Percentiles rank a stretch among this genome's conserved stretches.
Conservation (phyloP, 495 filamentous ascomycete species). For the Darksidea phi region DNA sequence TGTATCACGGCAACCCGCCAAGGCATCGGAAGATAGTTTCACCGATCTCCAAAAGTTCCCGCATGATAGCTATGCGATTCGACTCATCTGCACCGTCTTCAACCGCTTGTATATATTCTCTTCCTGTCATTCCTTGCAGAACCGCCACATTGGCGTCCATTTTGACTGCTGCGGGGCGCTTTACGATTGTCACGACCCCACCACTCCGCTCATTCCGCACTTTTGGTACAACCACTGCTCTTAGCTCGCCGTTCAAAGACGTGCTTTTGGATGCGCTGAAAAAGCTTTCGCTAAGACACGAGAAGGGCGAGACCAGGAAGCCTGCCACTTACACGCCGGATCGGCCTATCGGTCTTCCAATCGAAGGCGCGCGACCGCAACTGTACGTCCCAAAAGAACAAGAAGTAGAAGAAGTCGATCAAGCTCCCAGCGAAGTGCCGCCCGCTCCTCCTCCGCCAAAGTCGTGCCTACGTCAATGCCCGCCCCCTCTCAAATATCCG, state of each 20-base stretch:
- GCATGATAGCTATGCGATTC: not conserved
- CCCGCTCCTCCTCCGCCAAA: not conserved
- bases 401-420: too few species aligned
- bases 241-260: not conserved
- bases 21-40: not conserved
- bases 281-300: not conserved
- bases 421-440: not conserved
- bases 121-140: constrained; percentile 4
- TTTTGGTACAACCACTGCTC: constrained; percentile 7
- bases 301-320: too few species aligned
- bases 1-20: not conserved
- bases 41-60: not conserved
- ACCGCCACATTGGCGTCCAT: constrained; percentile 30
- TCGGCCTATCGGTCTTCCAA: too few species aligned
- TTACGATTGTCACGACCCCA: constrained; percentile 13
- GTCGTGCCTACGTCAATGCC: not conserved
- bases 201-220: constrained; percentile 1
- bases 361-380: too few species aligned
- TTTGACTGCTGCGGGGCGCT: constrained; percentile 15
- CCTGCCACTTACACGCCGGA: too few species aligned
- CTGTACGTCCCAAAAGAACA: too few species aligned
- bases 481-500: not conserved
- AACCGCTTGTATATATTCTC: not conserved
- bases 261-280: not conserved
- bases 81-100: not conserved